Percentiles rank a stretch among this genome's conserved stretches.
Conservation (phyloP, 1,284 basidiomycete genomes). For the Termitomyces sp. region DNA sequence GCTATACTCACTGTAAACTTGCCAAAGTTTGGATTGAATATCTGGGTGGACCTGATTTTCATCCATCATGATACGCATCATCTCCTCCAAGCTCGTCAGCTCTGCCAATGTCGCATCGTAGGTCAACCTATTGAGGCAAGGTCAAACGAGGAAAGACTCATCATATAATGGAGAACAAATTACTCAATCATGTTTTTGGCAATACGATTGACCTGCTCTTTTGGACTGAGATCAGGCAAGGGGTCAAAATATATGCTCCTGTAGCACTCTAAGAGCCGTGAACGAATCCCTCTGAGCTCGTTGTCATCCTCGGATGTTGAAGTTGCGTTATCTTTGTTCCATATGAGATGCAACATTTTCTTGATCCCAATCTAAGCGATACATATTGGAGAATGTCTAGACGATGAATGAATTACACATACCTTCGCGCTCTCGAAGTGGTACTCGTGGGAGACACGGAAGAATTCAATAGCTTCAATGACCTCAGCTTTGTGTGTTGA, state of each 20-base stretch:
- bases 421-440: conserved; percentile 76
- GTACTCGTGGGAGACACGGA: conserved; percentile 82
- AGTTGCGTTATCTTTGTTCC: conserved; percentile 88
- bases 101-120: conserved; percentile 92
- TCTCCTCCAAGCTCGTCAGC: conserved; percentile 92
- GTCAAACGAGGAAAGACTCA: conserved; percentile 2
- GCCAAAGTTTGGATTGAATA: conserved; percentile 90
- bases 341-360: conserved; percentile 96
- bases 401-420: not conserved
- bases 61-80: conserved; percentile 94
- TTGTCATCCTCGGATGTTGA: conserved; percentile 82
- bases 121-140: conserved; percentile 55
- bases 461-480: conserved; percentile 94
- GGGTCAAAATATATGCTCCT: conserved; percentile 86
- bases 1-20: conserved; percentile 79
- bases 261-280: conserved; percentile 88
- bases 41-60: conserved; percentile 78
- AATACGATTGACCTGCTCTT: conserved; percentile 89
- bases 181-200: conserved; percentile 98
- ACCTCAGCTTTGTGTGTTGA: conserved; percentile 93
- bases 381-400: not conserved
- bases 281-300: conserved; percentile 85
- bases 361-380: conserved; percentile 73
- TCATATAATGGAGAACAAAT: conserved; percentile 24
- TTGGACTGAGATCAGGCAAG: conserved; percentile 61